These are phyloP conservation scores for Cordyceps cicadae DNA, from an alignment of 2,329 filamentous ascomycete genomes.

Conservation along the genomic window DNA sequence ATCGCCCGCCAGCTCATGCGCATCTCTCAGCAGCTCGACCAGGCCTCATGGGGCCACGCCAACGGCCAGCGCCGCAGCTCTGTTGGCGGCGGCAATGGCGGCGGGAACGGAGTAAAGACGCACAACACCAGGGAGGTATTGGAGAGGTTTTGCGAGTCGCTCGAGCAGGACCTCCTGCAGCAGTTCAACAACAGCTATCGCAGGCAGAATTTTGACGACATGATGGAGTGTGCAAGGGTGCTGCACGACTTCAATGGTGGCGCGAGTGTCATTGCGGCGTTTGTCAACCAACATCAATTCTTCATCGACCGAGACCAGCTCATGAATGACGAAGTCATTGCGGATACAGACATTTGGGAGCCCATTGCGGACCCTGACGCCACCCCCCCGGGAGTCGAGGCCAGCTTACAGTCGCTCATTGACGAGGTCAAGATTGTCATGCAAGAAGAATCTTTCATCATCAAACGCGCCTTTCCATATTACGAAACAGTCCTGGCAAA, in stretches of 20 bases:
- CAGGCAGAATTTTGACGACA: constrained; percentile 91
- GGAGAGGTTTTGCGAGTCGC: constrained; percentile 90
- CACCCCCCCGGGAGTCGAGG: constrained; percentile 84
- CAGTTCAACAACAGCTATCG: constrained; percentile 98
- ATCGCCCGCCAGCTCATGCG: constrained; percentile 89
- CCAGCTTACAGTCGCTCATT: constrained; percentile 80
- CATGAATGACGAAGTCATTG: constrained; percentile 73
- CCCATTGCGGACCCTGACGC: constrained; percentile 88
- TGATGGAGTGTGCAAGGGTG: constrained; percentile 94
- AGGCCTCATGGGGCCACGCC: constrained; percentile 57
- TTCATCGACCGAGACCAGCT: constrained; percentile 95
- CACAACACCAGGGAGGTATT: constrained; percentile 78
- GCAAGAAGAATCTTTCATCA: constrained; percentile 94
- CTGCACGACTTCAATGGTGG: constrained; percentile 94
- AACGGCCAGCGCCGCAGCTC: constrained; percentile 38
- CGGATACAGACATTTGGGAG: constrained; percentile 76
- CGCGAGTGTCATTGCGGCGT: constrained; percentile 86
- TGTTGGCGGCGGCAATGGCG: constrained; percentile 40
- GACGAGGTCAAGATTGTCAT: constrained; percentile 94
- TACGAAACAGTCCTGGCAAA: constrained; percentile 89
- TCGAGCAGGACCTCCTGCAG: constrained; percentile 90
- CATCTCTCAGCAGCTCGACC: constrained; percentile 86
- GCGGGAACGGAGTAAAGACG: constrained; percentile 34
- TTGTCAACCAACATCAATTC: constrained; percentile 98
- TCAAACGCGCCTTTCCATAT: constrained; percentile 91